A percentile compares a stretch with the other conserved stretches of the same genome.
These are phyloP conservation scores for Globisporangium sylvaticum DNA, from an alignment of 352 stramenopile genomes.

Conservation along the genomic window DNA sequence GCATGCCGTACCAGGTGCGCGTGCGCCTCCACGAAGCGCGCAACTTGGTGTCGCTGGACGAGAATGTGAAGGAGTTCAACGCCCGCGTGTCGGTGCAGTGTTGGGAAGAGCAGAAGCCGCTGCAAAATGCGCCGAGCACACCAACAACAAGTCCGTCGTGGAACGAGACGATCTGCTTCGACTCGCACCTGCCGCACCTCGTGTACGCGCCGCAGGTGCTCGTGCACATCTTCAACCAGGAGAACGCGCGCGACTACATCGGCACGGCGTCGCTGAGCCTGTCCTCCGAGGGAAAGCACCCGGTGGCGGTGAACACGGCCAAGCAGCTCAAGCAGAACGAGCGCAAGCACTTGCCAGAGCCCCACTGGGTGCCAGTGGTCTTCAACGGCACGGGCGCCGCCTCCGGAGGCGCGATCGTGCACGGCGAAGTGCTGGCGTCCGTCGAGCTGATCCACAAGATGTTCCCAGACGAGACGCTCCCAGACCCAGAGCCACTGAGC, in stretches of 20 bases:
- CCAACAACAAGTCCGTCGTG: slow-evolving; percentile 33
- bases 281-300: slow-evolving; percentile 10
- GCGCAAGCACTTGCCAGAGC: slow-evolving; percentile 27
- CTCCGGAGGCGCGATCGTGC: slow-evolving; percentile 19
- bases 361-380: slow-evolving; percentile 51
- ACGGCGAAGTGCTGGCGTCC: slow-evolving; percentile 54
- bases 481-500: slow-evolving; percentile 30
- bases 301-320: slow-evolving; percentile 37
- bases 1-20: slow-evolving; percentile 70
- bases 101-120: slow-evolving; percentile 44
- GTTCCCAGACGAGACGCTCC: slow-evolving; percentile 53
- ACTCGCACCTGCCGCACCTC: slow-evolving; percentile 62
- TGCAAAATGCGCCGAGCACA: slow-evolving; percentile 22
- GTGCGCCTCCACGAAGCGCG: slow-evolving; percentile 61
- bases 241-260: slow-evolving; percentile 34
- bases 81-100: slow-evolving; percentile 62
- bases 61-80: slow-evolving; percentile 18
- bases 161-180: slow-evolving; percentile 62
- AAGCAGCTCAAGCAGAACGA: slow-evolving; percentile 56
- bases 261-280: slow-evolving; percentile 31
- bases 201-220: slow-evolving; percentile 54
- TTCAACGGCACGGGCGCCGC: slow-evolving; percentile 39
- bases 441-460: slow-evolving; percentile 59
- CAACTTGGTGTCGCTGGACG: slow-evolving; percentile 22
- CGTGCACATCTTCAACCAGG: slow-evolving; percentile 54